A percentile compares a stretch with the other conserved stretches of the same genome.
These are phyloP conservation scores for Elymus sibiricus DNA, from an alignment of 176 grass and related monocot genomes.

Conservation along the genomic window DNA sequence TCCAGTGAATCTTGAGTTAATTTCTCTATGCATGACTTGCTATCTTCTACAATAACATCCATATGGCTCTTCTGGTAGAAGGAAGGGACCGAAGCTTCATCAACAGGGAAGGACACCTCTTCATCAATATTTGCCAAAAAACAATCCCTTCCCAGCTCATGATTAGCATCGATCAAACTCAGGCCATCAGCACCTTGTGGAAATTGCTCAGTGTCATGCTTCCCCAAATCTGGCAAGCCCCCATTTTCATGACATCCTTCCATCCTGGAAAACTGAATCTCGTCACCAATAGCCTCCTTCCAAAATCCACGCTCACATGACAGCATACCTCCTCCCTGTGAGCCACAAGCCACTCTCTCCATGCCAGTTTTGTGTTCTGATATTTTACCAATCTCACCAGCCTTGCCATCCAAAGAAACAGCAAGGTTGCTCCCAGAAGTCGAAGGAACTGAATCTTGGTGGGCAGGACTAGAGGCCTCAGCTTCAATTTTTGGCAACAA, in stretches of 20 bases:
- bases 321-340: not conserved
- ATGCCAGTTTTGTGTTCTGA: not conserved
- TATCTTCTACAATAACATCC: constrained; percentile 21
- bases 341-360: not conserved
- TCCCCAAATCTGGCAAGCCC: not conserved
- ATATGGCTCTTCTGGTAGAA: constrained; percentile 5
- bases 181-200: not conserved
- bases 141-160: constrained; percentile 19
- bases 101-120: not conserved
- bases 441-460: constrained; percentile 24
- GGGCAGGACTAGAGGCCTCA: not conserved
- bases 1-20: not conserved
- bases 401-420: constrained; percentile 6
- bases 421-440: not conserved
- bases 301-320: not conserved
- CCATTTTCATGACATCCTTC: not conserved
- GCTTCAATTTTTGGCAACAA: constrained; percentile 18
- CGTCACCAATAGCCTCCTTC: not conserved
- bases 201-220: not conserved
- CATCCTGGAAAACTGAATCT: not conserved
- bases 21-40: constrained; percentile 19
- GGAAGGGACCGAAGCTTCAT: not conserved
- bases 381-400: not conserved
- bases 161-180: constrained; percentile 9
- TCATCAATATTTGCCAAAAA: constrained; percentile 12